Percentiles rank a stretch among this genome's conserved stretches.
Conservation (phyloP, 73 alveolate species). For the Stentor roeselii region DNA sequence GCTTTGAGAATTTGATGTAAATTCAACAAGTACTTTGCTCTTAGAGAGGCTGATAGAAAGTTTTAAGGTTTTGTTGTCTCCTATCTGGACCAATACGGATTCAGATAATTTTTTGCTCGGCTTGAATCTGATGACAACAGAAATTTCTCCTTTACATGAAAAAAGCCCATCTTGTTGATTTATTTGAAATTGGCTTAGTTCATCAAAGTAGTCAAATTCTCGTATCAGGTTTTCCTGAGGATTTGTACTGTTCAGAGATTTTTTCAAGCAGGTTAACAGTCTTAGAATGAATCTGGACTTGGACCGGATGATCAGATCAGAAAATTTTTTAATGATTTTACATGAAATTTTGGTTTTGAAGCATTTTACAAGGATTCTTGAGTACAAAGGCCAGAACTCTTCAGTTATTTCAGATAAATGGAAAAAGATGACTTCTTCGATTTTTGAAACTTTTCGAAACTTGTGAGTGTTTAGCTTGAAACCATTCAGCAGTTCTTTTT, state of each 20-base stretch:
- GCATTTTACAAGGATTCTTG: not conserved
- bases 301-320: not conserved
- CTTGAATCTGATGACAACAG: not conserved
- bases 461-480: not conserved
- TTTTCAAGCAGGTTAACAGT: not conserved
- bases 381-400: not conserved
- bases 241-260: not conserved
- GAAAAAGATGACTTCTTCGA: too few relatives aligned
- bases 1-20: not conserved
- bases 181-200: not conserved
- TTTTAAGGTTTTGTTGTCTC: not conserved
- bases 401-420: not conserved
- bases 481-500: too few relatives aligned
- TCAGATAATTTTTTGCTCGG: not conserved
- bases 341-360: not conserved
- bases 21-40: not conserved
- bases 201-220: not conserved
- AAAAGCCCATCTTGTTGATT: not conserved
- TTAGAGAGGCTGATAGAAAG: too few relatives aligned
- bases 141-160: not conserved
- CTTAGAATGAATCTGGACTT: not conserved
- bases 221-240: not conserved
- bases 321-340: too few relatives aligned
- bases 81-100: not conserved
- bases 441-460: not conserved